phyloP scores from a whole-genome alignment of 768 basidiomycete species.

The Dendrothele bispora region DNA sequence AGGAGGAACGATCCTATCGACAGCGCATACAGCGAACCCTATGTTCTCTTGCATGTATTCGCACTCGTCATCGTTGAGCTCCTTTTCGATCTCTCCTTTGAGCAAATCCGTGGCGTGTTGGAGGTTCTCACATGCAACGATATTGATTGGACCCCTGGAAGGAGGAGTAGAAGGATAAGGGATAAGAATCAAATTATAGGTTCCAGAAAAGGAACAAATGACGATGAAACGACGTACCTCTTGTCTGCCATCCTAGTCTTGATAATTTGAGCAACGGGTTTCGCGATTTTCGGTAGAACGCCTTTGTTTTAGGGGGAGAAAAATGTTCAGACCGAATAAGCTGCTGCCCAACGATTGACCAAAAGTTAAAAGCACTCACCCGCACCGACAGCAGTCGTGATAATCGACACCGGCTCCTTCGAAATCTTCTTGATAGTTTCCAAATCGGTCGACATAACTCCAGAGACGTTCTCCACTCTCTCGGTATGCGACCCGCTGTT shows the following conservation, averaged over 20 bases:
- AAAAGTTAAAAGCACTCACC: background rate
- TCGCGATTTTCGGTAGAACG: slow-evolving; percentile 2
- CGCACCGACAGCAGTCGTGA: slow-evolving; percentile 6
- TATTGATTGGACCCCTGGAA: slow-evolving; percentile 7
- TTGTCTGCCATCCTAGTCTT: slow-evolving; percentile 4
- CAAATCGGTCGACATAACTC: slow-evolving; percentile 3
- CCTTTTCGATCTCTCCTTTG: slow-evolving; percentile 24
- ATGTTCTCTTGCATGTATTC: slow-evolving; percentile 27
- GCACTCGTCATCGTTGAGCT: slow-evolving; percentile 26
- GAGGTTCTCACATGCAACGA: slow-evolving; percentile 40
- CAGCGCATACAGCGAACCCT: slow-evolving; percentile 41
- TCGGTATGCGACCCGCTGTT: slow-evolving; percentile 16
- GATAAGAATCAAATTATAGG: background rate
- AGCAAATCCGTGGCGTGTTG: slow-evolving; percentile 32
- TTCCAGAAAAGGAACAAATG: too few species aligned
- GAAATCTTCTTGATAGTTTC: slow-evolving; percentile 2
- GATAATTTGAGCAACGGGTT: slow-evolving; percentile 7
- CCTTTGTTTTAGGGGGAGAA: too few species aligned
- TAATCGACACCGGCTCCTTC: slow-evolving; percentile 5
- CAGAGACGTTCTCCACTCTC: slow-evolving; percentile 4
- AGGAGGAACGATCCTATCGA: slow-evolving; percentile 36
- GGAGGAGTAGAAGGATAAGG: background rate
- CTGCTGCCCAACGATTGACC: background rate
- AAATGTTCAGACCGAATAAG: background rate
- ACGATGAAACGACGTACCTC: too few species aligned